phyloP scores from a whole-genome alignment of 108 stramenopile genomes.

The Stephanodiscus triporus region DNA sequence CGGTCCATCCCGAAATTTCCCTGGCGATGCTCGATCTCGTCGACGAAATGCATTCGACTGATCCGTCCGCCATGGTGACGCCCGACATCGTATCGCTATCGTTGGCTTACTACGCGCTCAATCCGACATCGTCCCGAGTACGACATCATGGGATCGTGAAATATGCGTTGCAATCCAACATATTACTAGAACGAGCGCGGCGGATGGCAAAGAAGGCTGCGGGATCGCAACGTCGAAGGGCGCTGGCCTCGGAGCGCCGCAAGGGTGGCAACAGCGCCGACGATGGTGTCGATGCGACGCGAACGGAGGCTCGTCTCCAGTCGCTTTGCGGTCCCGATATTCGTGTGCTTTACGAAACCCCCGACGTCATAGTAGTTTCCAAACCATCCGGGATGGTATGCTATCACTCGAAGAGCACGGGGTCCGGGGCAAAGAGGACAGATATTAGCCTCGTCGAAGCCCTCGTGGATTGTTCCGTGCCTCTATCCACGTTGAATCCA shows the following conservation, averaged over 20 bases:
- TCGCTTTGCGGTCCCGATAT: constrained; percentile 57
- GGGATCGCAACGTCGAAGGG: constrained; percentile 64
- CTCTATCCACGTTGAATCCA: constrained; percentile 71
- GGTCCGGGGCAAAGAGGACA: constrained; percentile 42
- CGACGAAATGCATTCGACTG: constrained; percentile 32
- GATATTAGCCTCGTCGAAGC: constrained; percentile 79
- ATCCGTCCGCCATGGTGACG: constrained; percentile 23
- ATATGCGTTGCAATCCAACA: constrained; percentile 7
- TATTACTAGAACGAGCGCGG: constrained; percentile 57
- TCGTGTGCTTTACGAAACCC: constrained; percentile 58
- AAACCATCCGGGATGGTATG: constrained; percentile 79
- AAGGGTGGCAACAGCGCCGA: constrained; percentile 5
- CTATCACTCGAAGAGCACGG: constrained; percentile 62
- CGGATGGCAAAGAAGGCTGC: constrained; percentile 60
- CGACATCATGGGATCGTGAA: neutral
- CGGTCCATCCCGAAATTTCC: constrained; percentile 19
- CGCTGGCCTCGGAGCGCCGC: constrained; percentile 57
- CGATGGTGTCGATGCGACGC: constrained; percentile 17
- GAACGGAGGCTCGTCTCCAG: constrained; percentile 40
- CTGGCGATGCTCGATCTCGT: constrained; percentile 25
- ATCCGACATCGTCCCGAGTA: neutral
- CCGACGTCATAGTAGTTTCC: constrained; percentile 59
- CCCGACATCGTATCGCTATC: constrained; percentile 35
- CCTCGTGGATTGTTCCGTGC: constrained; percentile 55
- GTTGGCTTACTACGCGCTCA: constrained; percentile 16